These are phyloP conservation scores for Tympanopsis confertula DNA, from an alignment of 2,329 filamentous ascomycete genomes.

Conservation along the genomic window DNA sequence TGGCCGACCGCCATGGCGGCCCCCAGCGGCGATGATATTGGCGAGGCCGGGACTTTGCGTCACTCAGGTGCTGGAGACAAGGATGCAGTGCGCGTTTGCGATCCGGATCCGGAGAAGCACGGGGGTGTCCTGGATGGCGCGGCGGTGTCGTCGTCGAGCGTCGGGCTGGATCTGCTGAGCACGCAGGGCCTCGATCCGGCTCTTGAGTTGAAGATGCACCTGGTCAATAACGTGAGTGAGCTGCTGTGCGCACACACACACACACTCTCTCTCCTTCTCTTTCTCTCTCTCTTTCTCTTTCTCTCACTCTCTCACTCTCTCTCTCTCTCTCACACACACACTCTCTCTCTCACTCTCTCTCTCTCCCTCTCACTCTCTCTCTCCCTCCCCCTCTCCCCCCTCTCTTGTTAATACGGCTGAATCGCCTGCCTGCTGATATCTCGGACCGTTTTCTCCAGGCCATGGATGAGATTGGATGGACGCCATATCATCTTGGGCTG, in stretches of 20 bases:
- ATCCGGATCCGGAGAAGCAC: too few species aligned
- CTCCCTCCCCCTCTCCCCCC: not conserved
- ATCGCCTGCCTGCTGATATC: not conserved
- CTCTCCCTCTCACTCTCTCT: not conserved
- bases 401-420: not conserved
- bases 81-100: too few species aligned
- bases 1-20: too few species aligned
- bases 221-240: conserved; percentile 34
- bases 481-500: conserved; percentile 43
- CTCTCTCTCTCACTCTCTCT: not conserved
- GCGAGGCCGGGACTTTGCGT: too few species aligned
- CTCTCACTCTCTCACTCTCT: not conserved
- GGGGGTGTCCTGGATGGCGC: too few species aligned
- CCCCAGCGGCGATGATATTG: too few species aligned
- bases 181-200: conserved; percentile 33
- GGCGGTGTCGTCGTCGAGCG: too few species aligned
- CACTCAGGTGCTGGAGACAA: too few species aligned
- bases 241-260: too few species aligned
- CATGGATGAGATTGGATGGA: conserved; percentile 49
- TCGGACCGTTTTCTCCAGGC: not conserved
- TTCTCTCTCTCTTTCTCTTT: not conserved
- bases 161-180: conserved; percentile 23
- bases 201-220: conserved; percentile 38
- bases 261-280: not conserved
- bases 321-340: not conserved